Evolutionary conservation across 441 rosid genomes (phyloP), one percentile per base, ranked within the genome.

Genomic region (Hura crepitans): DNA sequence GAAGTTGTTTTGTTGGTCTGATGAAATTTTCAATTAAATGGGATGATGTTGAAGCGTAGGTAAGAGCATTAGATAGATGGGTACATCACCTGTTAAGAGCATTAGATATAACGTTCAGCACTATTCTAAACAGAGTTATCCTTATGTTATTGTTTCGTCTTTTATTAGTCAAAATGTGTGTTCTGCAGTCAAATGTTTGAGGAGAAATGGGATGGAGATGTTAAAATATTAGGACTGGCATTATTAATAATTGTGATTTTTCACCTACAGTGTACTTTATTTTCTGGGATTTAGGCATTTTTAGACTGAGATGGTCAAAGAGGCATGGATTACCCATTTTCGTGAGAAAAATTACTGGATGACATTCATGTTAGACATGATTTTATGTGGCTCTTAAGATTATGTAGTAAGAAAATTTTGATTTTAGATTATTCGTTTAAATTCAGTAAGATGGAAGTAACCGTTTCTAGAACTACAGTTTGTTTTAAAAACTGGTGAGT

Each of bases 1-100:
- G 25, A 27, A 45, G 5, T 31, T 0, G 33, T 49, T 1, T 39
- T 17, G 20, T 0, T 43, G 15, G 20, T 45, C 47, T 46, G 71
- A 46, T 73, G 75, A 67, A 54, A 73, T 42, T 76, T 33, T 68
- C 59, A 56, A 63, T 59, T 12, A 61, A 14, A 39, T 51, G 59
- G 59, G 57, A 20, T 65, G 23, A 54, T 61, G 59, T 60, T 71
- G 69, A 37, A 23, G 42, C 1, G 46, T 31, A 22, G 28, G 13
- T 47, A 22, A 46, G 15, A 42, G 15, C 43, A 9, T 9, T 14
- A 55, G 39, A 9, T 10, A 55, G 39, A 9, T 10, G 62, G 72
- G 42, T 65, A 70, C 25, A 12, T 37, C 5, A 54, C 45, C 46
- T n/a, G 68, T 46, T 47, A 45, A 61, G 70, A 35, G 63, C 1